Conservation (phyloP, 1,284 basidiomycete species). For the Fereydounia khargensis region DNA sequence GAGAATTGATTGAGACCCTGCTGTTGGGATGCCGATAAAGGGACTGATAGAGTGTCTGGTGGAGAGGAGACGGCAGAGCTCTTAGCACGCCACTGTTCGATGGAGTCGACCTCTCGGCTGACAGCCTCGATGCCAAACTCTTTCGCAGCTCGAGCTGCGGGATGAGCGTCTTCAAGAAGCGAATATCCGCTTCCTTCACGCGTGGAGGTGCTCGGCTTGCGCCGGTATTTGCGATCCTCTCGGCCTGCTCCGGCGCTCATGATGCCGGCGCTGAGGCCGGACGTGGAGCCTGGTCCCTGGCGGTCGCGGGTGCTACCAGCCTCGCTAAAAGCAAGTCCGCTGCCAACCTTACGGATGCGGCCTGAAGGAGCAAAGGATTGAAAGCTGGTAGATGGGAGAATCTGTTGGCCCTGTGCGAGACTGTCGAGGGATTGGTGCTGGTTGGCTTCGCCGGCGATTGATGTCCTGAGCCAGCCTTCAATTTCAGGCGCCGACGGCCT, state of each 20-base stretch:
- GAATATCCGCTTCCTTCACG: slow-evolving; percentile 11
- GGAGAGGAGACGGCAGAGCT: slow-evolving; percentile 1
- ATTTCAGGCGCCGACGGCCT: slow-evolving; percentile 20
- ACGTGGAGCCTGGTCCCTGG: slow-evolving; percentile 10
- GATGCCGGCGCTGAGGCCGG: slow-evolving; percentile 32
- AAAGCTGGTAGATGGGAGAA: slow-evolving; percentile 21
- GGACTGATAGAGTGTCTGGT: no score
- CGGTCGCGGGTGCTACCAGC: slow-evolving; percentile 20
- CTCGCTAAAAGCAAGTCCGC: slow-evolving; percentile 24
- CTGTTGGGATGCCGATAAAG: no score
- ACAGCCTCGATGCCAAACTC: slow-evolving; percentile 25
- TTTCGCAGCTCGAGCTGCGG: slow-evolving; percentile 15
- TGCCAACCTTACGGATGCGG: slow-evolving; percentile 2
- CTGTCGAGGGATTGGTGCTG: background rate
- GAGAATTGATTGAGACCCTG: no score
- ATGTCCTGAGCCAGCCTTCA: slow-evolving; percentile 21
- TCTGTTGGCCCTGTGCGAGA: background rate
- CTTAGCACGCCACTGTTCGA: slow-evolving; percentile 32
- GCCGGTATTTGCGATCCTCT: slow-evolving; percentile 16
- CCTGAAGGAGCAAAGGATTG: slow-evolving; percentile 16
- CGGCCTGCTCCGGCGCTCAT: slow-evolving; percentile 27
- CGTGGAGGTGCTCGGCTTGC: slow-evolving; percentile 12
- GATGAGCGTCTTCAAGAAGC: slow-evolving; percentile 14
- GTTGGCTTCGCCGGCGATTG: no score
- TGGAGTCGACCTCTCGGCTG: slow-evolving; percentile 22